Base-by-base conservation (phyloP, 2,329 filamentous ascomycete genomes). In the Diplocarpon mali region DNA sequence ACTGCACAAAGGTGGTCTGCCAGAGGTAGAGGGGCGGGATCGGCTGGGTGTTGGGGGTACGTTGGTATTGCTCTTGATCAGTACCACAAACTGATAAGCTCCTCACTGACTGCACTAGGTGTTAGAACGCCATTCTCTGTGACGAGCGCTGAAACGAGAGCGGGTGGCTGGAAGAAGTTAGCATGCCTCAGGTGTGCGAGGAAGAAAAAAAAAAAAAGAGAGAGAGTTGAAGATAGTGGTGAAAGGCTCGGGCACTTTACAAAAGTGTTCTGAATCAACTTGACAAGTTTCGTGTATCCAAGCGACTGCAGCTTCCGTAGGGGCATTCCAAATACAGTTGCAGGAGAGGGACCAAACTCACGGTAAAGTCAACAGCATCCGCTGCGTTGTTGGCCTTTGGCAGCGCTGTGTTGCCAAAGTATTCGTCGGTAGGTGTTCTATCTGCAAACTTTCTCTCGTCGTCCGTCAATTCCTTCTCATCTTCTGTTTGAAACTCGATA, bases 41-140 rank as follows among this genome's bases (percentile, higher is more conserved):
- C 7, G 7, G 20, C 20, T 7, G 20, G 7, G 20, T 24, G 20
- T 24, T 24, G 7, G 20, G 20, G 7, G 20, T 24, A 7, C 7
- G 7, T 24, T 24, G 20, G 20, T 24, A 24, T 4, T 24, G 7
- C 4, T 24, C 20, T 24, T 24, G 20, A 24, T 45, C 34, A 45
- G 32, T 45, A 45, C 44, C 44, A 45, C 31, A 63, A 49, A 43
- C 54, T 62, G 54, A 85, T 80, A 36, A 85, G 66, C 62, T 83
- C 76, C 57, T 84, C 80, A 46, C 78, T 79, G 29, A 85, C 80
- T 20, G 81, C 80, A 46, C 74, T 78, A 0, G 83, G 80, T 35
- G 81, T 75, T 53, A 85, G 72, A 39, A 85, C 76, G 37, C 83
- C 83, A 40, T 78, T 78, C 62, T 89, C 84, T 1, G 83, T 88